A percentile compares a stretch with the other conserved stretches of the same genome.
phyloP scores from a whole-genome alignment of 2,329 filamentous ascomycete genomes.

The Raffaelea arxii region DNA sequence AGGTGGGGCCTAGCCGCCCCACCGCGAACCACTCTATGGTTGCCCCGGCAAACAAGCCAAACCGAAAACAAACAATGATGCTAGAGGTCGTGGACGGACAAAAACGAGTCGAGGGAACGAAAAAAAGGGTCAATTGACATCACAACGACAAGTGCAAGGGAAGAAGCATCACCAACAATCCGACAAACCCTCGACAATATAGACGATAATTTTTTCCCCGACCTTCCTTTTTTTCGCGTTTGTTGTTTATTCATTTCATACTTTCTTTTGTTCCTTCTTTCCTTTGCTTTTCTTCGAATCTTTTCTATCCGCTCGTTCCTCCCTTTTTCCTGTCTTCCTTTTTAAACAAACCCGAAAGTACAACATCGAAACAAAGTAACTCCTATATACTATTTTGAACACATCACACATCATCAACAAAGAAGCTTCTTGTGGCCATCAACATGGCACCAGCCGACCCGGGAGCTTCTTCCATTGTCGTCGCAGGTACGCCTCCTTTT shows the following conservation, averaged over 20 bases:
- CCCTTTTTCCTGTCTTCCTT: background rate
- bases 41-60: slow-evolving; percentile 3
- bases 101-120: background rate
- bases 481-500: slow-evolving; percentile 36
- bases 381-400: background rate
- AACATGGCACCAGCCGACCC: slow-evolving; percentile 28
- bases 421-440: slow-evolving; percentile 3
- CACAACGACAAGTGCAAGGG: background rate
- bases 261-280: background rate
- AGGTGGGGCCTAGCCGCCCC: too few relatives aligned
- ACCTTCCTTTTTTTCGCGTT: background rate
- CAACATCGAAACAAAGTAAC: too few relatives aligned
- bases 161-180: background rate
- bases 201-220: background rate
- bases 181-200: background rate
- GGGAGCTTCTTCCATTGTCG: slow-evolving; percentile 49
- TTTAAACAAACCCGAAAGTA: too few relatives aligned
- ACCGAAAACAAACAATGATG: background rate
- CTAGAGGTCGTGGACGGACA: background rate
- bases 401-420: background rate
- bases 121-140: background rate
- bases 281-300: background rate
- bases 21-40: too few relatives aligned
- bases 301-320: background rate
- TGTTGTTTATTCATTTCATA: background rate